These are phyloP conservation scores for Telopea speciosissima DNA, from an alignment of 177 flowering plant genomes.

Conservation along the genomic window DNA sequence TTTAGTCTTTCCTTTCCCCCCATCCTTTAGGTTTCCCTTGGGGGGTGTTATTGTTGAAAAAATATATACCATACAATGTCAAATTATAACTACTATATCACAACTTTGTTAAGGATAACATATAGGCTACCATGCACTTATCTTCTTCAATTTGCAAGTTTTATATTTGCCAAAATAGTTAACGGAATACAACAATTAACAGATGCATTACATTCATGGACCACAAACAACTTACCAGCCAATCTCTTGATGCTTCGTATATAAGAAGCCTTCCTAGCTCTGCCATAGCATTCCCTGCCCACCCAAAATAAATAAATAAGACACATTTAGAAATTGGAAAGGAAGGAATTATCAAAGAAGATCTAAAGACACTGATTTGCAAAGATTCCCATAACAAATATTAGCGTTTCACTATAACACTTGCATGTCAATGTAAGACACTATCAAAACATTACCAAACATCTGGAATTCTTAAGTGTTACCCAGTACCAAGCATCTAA, in stretches of 20 bases:
- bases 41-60: too few species aligned
- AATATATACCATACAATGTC: too few species aligned
- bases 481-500: too few species aligned
- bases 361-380: neutral
- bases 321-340: neutral
- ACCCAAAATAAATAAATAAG: neutral
- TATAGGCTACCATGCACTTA: neutral
- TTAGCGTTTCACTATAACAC: neutral
- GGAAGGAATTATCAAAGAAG: neutral
- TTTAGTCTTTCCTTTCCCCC: too few species aligned
- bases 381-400: neutral
- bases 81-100: too few species aligned
- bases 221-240: conserved; percentile 59
- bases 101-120: too few species aligned
- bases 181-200: neutral
- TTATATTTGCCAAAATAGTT: neutral
- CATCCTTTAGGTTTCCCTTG: too few species aligned
- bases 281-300: conserved; percentile 80
- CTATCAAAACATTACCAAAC: too few species aligned
- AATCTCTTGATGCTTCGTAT: conserved; percentile 95
- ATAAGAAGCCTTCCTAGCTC: conserved; percentile 93
- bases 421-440: too few species aligned
- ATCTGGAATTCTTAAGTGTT: too few species aligned
- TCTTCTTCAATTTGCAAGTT: neutral
- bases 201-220: neutral